Percentiles rank a stretch among this genome's conserved stretches.
Conservation (phyloP, 2,329 filamentous ascomycete genomes). For the Alternaria ventricosa region DNA sequence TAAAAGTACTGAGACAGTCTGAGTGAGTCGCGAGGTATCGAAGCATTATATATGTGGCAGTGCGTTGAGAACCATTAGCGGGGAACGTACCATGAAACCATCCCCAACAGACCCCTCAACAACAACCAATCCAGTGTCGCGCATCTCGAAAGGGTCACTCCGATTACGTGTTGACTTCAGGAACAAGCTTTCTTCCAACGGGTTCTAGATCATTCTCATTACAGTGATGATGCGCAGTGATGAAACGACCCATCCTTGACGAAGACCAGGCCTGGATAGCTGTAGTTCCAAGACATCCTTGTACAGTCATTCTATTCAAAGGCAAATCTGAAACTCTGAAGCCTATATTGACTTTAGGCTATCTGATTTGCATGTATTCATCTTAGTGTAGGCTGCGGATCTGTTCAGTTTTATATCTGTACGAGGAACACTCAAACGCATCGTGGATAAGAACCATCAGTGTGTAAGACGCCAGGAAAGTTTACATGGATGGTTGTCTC, state of each 20-base stretch:
- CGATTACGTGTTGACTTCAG: not conserved
- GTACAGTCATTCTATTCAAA: not conserved
- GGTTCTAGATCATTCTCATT: not conserved
- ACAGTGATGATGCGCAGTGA: not conserved
- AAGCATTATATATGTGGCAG: too few relatives aligned
- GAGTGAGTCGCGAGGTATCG: not conserved
- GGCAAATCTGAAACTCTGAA: not conserved
- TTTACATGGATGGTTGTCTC: not conserved
- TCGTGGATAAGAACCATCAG: fast-evolving
- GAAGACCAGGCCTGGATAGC: fast-evolving
- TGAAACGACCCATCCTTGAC: not conserved
- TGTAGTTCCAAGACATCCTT: not conserved
- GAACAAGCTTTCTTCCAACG: not conserved
- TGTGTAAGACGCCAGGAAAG: not conserved
- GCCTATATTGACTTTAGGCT: not conserved
- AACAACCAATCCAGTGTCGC: not conserved
- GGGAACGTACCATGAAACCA: not conserved
- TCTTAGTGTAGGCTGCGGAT: not conserved
- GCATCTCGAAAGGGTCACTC: not conserved
- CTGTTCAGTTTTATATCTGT: not conserved
- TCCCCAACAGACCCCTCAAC: not conserved
- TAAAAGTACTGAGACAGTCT: not conserved
- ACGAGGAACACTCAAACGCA: not conserved
- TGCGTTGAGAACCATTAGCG: not conserved
- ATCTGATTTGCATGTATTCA: not conserved